Conservation (phyloP, 2,329 filamentous ascomycete species). For the Parafenestella ontariensis region DNA sequence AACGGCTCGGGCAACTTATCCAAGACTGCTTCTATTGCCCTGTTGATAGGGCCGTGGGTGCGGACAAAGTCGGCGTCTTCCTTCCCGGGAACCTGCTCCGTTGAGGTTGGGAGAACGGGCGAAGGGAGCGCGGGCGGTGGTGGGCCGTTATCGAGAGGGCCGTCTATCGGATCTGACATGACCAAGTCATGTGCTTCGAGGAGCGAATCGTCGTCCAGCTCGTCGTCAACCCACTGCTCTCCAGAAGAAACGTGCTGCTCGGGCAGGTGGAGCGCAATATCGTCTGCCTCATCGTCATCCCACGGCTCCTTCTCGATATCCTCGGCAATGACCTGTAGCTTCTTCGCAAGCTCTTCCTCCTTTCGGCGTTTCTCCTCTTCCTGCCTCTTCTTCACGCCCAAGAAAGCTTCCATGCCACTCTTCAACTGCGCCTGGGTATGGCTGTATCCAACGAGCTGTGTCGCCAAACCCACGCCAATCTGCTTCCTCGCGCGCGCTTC, state of each 20-base stretch:
- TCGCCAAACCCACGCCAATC: slow-evolving; percentile 46
- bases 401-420: slow-evolving; percentile 47
- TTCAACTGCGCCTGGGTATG: slow-evolving; percentile 48
- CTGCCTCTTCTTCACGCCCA: slow-evolving; percentile 36
- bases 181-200: slow-evolving; percentile 37
- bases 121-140: slow-evolving; percentile 5
- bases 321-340: slow-evolving; percentile 30
- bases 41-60: slow-evolving; percentile 41
- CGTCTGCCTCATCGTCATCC: slow-evolving; percentile 34
- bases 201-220: slow-evolving; percentile 44
- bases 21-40: slow-evolving; percentile 30
- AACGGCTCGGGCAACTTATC: slow-evolving; percentile 34
- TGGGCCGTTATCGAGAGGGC: neutral
- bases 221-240: slow-evolving; percentile 36
- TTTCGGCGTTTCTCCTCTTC: slow-evolving; percentile 28
- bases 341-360: slow-evolving; percentile 26
- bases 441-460: slow-evolving; percentile 49
- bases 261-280: slow-evolving; percentile 21
- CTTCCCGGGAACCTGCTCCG: slow-evolving; percentile 5
- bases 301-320: slow-evolving; percentile 42
- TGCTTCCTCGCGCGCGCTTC: slow-evolving; percentile 37
- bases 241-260: slow-evolving; percentile 3
- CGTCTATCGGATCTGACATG: slow-evolving; percentile 35
- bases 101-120: neutral
- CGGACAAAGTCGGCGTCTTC: slow-evolving; percentile 33